phyloP scores from a whole-genome alignment of 2,329 filamentous ascomycete genomes.

The Fusarium sp. region DNA sequence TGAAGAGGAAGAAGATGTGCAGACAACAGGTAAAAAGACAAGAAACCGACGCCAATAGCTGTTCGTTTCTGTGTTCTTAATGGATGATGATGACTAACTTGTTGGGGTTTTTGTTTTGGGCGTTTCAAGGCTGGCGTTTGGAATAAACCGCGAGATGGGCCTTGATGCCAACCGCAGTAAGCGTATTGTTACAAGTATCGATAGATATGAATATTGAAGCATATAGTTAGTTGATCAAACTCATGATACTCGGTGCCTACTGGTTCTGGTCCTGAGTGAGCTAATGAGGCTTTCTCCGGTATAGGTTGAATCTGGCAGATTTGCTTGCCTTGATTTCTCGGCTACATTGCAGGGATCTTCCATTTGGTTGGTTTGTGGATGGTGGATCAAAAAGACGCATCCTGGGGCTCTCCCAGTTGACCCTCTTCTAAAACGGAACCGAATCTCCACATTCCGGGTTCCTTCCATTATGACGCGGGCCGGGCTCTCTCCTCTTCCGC shows the following conservation, averaged over 20 bases:
- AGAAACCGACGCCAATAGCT: slow-evolving; percentile 61
- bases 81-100: slow-evolving; percentile 45
- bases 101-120: slow-evolving; percentile 37
- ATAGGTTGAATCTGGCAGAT: slow-evolving; percentile 4
- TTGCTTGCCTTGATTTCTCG: slow-evolving; percentile 1
- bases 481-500: slow-evolving; percentile 29
- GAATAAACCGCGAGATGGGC: slow-evolving; percentile 32
- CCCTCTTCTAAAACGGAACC: not conserved
- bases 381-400: slow-evolving; percentile 15
- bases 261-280: not conserved
- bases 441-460: slow-evolving; percentile 12
- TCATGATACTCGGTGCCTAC: not conserved
- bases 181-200: slow-evolving; percentile 26
- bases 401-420: slow-evolving; percentile 12
- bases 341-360: slow-evolving; percentile 33
- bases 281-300: not conserved
- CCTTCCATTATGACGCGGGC: slow-evolving; percentile 32
- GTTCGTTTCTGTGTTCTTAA: slow-evolving; percentile 8
- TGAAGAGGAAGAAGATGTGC: slow-evolving; percentile 81
- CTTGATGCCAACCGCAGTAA: slow-evolving; percentile 36
- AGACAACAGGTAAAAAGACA: slow-evolving; percentile 71
- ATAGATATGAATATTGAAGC: slow-evolving; percentile 30
- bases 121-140: slow-evolving; percentile 37
- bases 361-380: not conserved
- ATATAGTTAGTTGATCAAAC: slow-evolving; percentile 9